phyloP scores from a whole-genome alignment of 2,329 filamentous ascomycete genomes.

The Alternaria burnsii region DNA sequence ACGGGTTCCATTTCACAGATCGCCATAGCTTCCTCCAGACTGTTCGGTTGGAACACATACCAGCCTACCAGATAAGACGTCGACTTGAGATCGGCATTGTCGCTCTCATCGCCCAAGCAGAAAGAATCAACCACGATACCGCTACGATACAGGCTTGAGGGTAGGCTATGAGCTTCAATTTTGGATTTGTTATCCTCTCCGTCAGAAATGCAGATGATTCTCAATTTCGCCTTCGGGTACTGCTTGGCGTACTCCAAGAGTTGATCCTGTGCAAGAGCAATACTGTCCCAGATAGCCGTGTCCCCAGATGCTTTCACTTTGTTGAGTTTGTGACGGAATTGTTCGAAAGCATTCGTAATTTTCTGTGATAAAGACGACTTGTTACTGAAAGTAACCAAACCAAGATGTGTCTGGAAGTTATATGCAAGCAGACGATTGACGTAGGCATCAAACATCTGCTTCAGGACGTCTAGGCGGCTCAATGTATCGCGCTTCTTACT shows the following conservation, averaged over 20 bases:
- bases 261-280: background rate
- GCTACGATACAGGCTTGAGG: constrained; percentile 29
- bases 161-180: constrained; percentile 29
- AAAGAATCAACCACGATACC: constrained; percentile 49
- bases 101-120: constrained; percentile 36
- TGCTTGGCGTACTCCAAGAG: background rate
- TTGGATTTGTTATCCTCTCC: background rate
- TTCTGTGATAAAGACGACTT: background rate
- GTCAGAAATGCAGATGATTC: background rate
- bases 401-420: background rate
- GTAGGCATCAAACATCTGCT: background rate
- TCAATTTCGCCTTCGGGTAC: background rate
- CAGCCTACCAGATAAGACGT: constrained; percentile 46
- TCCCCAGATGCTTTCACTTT: background rate
- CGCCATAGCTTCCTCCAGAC: constrained; percentile 31
- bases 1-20: background rate
- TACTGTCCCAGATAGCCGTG: background rate
- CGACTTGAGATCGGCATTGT: constrained; percentile 37
- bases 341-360: background rate
- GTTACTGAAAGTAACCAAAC: background rate
- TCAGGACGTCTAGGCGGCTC: background rate
- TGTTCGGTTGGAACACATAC: constrained; percentile 49
- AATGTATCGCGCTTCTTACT: background rate
- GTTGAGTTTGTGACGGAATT: background rate
- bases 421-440: background rate